phyloP scores from a whole-genome alignment of 164 flowering plant genomes.

The Dillenia turbinata region DNA sequence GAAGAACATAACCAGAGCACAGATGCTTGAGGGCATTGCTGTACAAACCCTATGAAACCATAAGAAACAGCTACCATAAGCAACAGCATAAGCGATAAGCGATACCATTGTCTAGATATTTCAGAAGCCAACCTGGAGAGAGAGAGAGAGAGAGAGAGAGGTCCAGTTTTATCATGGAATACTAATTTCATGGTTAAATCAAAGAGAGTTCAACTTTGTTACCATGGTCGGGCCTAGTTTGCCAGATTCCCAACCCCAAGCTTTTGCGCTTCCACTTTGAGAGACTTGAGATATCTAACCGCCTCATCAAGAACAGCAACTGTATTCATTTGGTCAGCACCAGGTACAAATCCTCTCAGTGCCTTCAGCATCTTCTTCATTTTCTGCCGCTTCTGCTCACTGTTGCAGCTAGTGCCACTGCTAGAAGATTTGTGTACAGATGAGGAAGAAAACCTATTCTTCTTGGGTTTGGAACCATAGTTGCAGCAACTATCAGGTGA shows the following conservation, averaged over 20 bases:
- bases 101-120: too few species aligned
- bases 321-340: constrained; percentile 57
- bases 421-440: constrained; percentile 27
- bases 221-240: constrained; percentile 6
- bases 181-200: too few species aligned
- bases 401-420: constrained; percentile 19
- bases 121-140: too few species aligned
- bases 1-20: too few species aligned
- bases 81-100: too few species aligned
- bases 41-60: too few species aligned
- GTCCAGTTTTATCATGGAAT: too few species aligned
- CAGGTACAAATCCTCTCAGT: constrained; percentile 66
- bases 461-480: constrained; percentile 30
- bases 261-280: constrained; percentile 65
- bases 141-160: too few species aligned
- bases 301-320: constrained; percentile 75
- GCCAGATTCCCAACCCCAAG: constrained; percentile 32
- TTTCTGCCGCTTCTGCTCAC: constrained; percentile 40
- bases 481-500: constrained; percentile 55
- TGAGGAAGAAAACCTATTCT: constrained; percentile 24
- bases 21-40: too few species aligned
- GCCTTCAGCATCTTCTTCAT: constrained; percentile 64
- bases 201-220: too few species aligned
- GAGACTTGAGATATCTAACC: constrained; percentile 71
- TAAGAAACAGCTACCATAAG: too few species aligned